These are phyloP conservation scores for Jackrogersella minutella DNA, from an alignment of 495 filamentous ascomycete species.

Conservation along the genomic window DNA sequence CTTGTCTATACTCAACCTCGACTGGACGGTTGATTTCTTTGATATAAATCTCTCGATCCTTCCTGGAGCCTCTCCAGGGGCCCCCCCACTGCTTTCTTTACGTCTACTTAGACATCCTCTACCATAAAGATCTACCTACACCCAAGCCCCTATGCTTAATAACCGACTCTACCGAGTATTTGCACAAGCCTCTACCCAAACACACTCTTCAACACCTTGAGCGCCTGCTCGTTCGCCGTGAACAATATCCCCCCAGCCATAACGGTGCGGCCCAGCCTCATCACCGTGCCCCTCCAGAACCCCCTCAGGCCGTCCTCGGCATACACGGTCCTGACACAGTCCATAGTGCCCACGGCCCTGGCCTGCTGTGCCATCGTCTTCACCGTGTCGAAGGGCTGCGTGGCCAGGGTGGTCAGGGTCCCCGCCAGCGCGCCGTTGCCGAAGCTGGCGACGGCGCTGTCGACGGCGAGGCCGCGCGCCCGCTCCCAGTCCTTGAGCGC, in stretches of 20 bases:
- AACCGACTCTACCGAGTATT: no score
- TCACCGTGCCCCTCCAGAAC: conserved; percentile 73
- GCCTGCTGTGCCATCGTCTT: conserved; percentile 71
- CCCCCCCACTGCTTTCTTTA: not conserved
- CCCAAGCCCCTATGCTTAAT: no score
- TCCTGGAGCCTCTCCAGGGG: not conserved
- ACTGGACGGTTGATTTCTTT: not conserved
- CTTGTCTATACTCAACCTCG: not conserved
- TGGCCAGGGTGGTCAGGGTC: conserved; percentile 65
- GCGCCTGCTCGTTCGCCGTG: conserved; percentile 65
- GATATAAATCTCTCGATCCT: not conserved
- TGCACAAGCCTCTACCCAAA: conserved; percentile 20
- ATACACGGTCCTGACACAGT: conserved; percentile 61
- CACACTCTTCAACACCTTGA: conserved; percentile 29
- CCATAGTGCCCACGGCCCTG: conserved; percentile 57
- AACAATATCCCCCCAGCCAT: conserved; percentile 73
- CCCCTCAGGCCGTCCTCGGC: conserved; percentile 64
- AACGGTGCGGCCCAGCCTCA: conserved; percentile 69
- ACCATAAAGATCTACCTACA: not conserved
- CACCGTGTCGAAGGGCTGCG: conserved; percentile 73
- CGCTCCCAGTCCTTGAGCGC: conserved; percentile 69
- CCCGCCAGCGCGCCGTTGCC: conserved; percentile 68
- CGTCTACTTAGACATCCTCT: not conserved
- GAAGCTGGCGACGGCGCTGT: conserved; percentile 54
- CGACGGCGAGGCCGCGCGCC: conserved; percentile 51